A percentile compares a stretch with the other conserved stretches of the same genome.
Conservation (phyloP, 1,284 basidiomycete species). For the Moesziomyces parantarcticus region DNA sequence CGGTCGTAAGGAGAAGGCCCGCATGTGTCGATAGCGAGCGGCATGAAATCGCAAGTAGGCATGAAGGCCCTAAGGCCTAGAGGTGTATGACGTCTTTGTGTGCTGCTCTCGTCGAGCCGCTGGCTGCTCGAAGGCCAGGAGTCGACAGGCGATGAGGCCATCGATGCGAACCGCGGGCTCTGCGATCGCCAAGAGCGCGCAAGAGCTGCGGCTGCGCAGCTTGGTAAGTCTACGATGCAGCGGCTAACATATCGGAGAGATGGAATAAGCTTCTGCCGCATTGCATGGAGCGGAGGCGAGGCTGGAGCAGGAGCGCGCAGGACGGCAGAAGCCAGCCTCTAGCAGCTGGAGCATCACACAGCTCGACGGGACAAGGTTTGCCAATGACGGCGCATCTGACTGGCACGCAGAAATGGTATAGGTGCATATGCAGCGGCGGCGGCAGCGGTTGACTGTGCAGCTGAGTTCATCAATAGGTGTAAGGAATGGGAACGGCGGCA, state of each 20-base stretch:
- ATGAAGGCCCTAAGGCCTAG: constrained; percentile 1
- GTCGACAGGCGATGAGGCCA: too few relatives aligned
- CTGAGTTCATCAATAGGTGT: not conserved
- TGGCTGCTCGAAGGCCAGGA: too few relatives aligned
- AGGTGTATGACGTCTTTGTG: constrained; percentile 14
- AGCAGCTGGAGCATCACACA: too few relatives aligned
- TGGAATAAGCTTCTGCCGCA: constrained; percentile 25
- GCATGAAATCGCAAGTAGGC: constrained; percentile 1
- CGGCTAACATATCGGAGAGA: constrained; percentile 15
- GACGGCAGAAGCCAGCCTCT: too few relatives aligned
- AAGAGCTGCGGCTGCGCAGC: not conserved
- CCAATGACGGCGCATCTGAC: not conserved
- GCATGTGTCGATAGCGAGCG: constrained; percentile 11
- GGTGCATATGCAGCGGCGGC: too few relatives aligned
- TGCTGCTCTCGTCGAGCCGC: too few relatives aligned
- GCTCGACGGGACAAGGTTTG: too few relatives aligned
- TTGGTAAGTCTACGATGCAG: not conserved
- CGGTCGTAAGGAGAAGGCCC: constrained; percentile 3
- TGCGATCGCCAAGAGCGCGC: not conserved
- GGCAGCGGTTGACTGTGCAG: too few relatives aligned
- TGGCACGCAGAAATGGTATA: constrained; percentile 22
- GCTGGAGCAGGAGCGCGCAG: not conserved
- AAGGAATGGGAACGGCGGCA: not conserved
- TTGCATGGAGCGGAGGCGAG: not conserved
- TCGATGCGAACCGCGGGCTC: not conserved